These are phyloP conservation scores for Auricularia auricula-judae DNA, from an alignment of 768 basidiomycete species.

Conservation along the genomic window DNA sequence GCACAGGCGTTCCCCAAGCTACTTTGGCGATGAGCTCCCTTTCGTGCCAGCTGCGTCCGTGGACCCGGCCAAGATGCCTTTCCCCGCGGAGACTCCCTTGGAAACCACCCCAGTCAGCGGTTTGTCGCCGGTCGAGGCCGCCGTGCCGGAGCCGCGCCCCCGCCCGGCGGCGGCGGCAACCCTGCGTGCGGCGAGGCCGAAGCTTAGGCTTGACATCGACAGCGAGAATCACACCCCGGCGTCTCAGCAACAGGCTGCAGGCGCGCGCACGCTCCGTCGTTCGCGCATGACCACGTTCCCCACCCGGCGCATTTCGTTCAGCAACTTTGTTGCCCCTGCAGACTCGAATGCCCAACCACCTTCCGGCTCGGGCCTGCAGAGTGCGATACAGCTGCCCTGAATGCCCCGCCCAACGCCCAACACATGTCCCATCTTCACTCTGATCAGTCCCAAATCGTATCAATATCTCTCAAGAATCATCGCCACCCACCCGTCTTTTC, in stretches of 20 bases:
- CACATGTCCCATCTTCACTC: background rate
- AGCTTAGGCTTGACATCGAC: background rate
- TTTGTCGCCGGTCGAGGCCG: background rate
- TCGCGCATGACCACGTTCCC: slow-evolving; percentile 27
- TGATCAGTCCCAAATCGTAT: background rate
- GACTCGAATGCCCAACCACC: slow-evolving; percentile 24
- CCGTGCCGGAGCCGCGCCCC: background rate
- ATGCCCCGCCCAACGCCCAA: no score
- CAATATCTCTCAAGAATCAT: background rate
- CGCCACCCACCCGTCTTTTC: background rate
- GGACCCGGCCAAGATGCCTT: background rate
- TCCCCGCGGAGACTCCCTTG: background rate
- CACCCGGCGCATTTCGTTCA: slow-evolving; percentile 52
- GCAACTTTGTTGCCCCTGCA: slow-evolving; percentile 30
- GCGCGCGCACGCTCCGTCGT: slow-evolving; percentile 32
- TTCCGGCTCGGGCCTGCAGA: slow-evolving; percentile 38
- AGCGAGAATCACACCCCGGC: background rate
- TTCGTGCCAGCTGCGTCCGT: background rate
- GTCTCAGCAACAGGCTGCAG: background rate
- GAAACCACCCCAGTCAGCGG: background rate
- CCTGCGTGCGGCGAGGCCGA: background rate
- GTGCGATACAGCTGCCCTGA: slow-evolving; percentile 61
- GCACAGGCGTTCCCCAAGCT: background rate
- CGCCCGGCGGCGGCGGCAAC: background rate
- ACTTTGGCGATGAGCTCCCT: background rate